A percentile compares a stretch with the other conserved stretches of the same genome.
These are phyloP conservation scores for Rhynchospora pubera DNA, from an alignment of 176 grass and related monocot species.

Conservation along the genomic window DNA sequence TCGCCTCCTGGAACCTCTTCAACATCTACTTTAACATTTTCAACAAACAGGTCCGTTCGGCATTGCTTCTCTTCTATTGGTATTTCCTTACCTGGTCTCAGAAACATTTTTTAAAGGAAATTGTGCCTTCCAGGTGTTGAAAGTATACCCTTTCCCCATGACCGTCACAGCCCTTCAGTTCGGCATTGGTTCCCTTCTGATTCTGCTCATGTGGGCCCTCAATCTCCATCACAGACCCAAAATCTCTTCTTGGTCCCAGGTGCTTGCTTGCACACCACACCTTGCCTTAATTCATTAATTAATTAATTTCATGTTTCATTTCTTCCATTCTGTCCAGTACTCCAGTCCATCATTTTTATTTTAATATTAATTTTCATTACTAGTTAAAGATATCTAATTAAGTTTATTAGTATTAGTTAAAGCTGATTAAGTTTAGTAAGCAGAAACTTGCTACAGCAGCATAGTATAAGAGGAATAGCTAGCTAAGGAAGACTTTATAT, in stretches of 20 bases:
- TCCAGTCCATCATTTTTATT: no score
- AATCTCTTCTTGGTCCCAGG: slow-evolving; percentile 65
- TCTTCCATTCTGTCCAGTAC: no score
- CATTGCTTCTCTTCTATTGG: not conserved
- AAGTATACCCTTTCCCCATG: slow-evolving; percentile 73
- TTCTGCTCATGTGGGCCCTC: slow-evolving; percentile 74
- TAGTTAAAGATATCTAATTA: not conserved
- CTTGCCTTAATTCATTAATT: no score
- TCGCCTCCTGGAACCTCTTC: slow-evolving; percentile 63
- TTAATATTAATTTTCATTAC: not conserved
- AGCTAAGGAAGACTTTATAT: not conserved
- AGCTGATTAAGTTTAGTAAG: no score
- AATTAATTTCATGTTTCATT: not conserved
- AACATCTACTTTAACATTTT: slow-evolving; percentile 87
- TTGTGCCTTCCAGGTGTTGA: slow-evolving; percentile 44
- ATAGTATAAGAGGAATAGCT: not conserved
- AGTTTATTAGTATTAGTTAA: not conserved
- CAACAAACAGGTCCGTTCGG: slow-evolving; percentile 63
- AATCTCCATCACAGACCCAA: slow-evolving; percentile 72
- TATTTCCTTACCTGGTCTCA: not conserved
- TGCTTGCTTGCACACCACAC: not conserved
- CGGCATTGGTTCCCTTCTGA: slow-evolving; percentile 60
- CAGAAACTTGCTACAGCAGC: no score
- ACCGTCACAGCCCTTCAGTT: slow-evolving; percentile 85
- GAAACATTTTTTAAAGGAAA: not conserved